phyloP scores from a whole-genome alignment of 2,329 filamentous ascomycete genomes.

The Leptographium galeiforme region DNA sequence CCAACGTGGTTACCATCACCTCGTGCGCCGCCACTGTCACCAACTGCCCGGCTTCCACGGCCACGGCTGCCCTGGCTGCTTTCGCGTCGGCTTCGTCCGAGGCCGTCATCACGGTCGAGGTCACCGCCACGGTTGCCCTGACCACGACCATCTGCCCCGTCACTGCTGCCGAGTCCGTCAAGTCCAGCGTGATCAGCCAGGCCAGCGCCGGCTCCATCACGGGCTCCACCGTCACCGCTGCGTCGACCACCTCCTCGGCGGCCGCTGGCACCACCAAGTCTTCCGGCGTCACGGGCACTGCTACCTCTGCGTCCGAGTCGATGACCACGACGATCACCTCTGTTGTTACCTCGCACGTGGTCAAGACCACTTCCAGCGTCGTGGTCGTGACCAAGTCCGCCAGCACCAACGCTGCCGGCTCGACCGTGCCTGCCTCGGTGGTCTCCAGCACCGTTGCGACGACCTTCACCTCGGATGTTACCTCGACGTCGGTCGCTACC shows the following conservation, averaged over 20 bases:
- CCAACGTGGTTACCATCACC: constrained; percentile 23
- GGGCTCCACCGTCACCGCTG: constrained; percentile 21
- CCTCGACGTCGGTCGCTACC: not conserved
- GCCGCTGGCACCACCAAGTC: not conserved
- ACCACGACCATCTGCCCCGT: constrained; percentile 26
- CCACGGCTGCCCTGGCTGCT: constrained; percentile 22
- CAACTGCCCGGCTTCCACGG: constrained; percentile 17
- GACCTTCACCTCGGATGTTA: not conserved
- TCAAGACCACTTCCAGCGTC: not conserved
- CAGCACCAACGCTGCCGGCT: not conserved
- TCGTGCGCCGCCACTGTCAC: constrained; percentile 14
- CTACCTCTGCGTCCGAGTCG: not conserved
- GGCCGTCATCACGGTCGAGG: not conserved
- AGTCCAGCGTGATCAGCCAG: constrained; percentile 20
- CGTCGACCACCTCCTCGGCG: constrained; percentile 15
- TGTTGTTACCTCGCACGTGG: not conserved
- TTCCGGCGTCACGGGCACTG: not conserved
- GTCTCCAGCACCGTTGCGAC: not conserved
- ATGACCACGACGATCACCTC: not conserved
- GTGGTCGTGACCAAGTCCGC: not conserved
- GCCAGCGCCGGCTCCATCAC: constrained; percentile 20
- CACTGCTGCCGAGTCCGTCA: constrained; percentile 23
- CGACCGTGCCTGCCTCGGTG: not conserved
- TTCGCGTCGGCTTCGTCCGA: constrained; percentile 14
- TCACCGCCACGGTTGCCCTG: not conserved